Evolutionary conservation across 2,329 filamentous ascomycete genomes (phyloP).

Genomic region (Trichoderma endophyticum): DNA sequence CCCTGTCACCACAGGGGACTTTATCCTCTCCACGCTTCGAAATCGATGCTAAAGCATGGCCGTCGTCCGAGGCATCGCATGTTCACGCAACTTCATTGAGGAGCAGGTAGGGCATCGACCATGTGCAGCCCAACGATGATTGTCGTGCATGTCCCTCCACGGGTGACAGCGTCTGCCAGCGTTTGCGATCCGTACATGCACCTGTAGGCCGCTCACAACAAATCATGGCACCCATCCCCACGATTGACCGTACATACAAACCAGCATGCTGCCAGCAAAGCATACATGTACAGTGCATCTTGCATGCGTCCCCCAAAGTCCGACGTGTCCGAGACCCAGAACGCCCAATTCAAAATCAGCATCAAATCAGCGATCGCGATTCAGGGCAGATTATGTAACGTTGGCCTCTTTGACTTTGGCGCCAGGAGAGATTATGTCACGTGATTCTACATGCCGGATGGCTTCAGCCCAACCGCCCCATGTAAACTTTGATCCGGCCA

Average conservation of each 20-base stretch:
- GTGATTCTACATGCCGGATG: slow-evolving; percentile 2
- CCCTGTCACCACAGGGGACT: background rate
- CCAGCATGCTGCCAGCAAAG: slow-evolving; percentile 15
- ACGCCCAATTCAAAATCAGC: background rate
- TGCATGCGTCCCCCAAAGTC: background rate
- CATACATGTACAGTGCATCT: background rate
- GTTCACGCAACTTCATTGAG: background rate
- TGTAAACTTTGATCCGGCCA: slow-evolving; percentile 14
- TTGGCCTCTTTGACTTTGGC: background rate
- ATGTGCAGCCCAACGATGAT: background rate
- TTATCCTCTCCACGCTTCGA: background rate
- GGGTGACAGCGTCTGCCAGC: background rate
- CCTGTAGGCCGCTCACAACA: background rate
- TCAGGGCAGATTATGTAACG: slow-evolving; percentile 6
- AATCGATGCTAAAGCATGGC: background rate
- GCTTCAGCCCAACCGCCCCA: slow-evolving; percentile 14
- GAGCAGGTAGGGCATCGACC: background rate
- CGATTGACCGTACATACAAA: background rate
- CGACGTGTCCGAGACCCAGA: slow-evolving; percentile 12
- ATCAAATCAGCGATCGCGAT: background rate
- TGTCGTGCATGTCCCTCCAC: background rate
- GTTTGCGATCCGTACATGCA: background rate
- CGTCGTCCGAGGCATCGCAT: background rate
- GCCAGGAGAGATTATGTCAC: slow-evolving; percentile 11
- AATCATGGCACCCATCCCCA: background rate